phyloP scores from a whole-genome alignment of 805 yeast genomes.

The Monosporozyma servazzii region DNA sequence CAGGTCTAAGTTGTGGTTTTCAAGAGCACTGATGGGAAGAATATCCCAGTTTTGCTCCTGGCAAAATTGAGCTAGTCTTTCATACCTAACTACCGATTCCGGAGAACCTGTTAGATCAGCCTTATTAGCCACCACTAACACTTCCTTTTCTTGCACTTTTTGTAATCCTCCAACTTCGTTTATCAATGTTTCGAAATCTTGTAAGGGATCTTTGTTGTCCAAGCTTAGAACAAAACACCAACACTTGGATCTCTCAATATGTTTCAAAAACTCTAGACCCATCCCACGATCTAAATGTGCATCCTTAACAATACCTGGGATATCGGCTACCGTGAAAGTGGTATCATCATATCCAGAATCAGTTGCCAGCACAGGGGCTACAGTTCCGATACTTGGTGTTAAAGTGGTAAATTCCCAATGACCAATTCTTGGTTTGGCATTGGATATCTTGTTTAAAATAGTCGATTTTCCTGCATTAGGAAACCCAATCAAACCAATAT shows the following conservation, averaged over 20 bases:
- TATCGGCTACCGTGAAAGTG: constrained; percentile 87
- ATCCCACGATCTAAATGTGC: constrained; percentile 81
- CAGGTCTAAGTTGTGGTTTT: constrained; percentile 60
- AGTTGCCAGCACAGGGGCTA: constrained; percentile 27
- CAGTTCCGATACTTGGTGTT: constrained; percentile 87
- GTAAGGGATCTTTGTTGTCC: constrained; percentile 56
- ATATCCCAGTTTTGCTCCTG: constrained; percentile 47
- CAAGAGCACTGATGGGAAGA: constrained; percentile 77
- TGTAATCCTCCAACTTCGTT: constrained; percentile 59
- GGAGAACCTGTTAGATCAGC: constrained; percentile 56
- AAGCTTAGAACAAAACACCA: constrained; percentile 78
- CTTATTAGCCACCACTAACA: constrained; percentile 84
- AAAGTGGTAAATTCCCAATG: constrained; percentile 96
- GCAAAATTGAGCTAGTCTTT: constrained; percentile 38
- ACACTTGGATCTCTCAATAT: constrained; percentile 86
- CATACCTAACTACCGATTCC: constrained; percentile 32
- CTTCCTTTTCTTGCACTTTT: constrained; percentile 49
- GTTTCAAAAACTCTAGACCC: constrained; percentile 88
- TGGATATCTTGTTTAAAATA: constrained; percentile 72
- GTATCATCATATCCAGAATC: constrained; percentile 48
- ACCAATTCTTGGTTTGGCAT: constrained; percentile 85
- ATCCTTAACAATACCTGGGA: constrained; percentile 90
- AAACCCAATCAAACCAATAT: constrained; percentile 85
- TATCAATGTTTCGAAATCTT: constrained; percentile 53
- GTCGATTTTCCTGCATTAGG: constrained; percentile 98